phyloP scores from a whole-genome alignment of 1,284 basidiomycete species.

The Ustilago esculenta region DNA sequence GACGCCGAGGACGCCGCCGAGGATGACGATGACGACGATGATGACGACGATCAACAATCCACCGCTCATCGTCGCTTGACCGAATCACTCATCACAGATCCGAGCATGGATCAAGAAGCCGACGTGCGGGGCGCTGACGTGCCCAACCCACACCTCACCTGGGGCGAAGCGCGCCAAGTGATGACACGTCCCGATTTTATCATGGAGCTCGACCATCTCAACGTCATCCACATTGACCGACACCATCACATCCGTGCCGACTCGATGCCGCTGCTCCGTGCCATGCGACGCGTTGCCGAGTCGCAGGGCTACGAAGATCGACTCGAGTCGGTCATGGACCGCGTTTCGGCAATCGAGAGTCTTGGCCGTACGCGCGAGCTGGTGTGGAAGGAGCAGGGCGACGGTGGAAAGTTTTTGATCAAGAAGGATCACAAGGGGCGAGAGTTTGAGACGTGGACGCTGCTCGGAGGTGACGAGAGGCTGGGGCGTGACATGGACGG shows the following conservation, averaged over 20 bases:
- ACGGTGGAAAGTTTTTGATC: constrained; percentile 56
- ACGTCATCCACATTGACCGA: constrained; percentile 58
- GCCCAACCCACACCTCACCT: constrained; percentile 59
- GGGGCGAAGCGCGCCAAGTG: constrained; percentile 61
- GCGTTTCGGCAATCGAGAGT: constrained; percentile 59
- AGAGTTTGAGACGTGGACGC: constrained; percentile 56
- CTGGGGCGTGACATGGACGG: constrained; percentile 51
- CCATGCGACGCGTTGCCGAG: constrained; percentile 54
- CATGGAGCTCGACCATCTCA: constrained; percentile 55
- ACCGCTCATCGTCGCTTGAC: constrained; percentile 22
- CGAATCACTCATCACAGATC: constrained; percentile 49
- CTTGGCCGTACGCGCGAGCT: constrained; percentile 55
- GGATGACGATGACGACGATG: constrained; percentile 37
- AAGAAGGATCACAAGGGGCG: constrained; percentile 54
- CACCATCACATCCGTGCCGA: constrained; percentile 61
- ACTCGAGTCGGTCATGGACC: constrained; percentile 62
- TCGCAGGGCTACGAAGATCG: constrained; percentile 52
- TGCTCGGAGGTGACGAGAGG: constrained; percentile 61
- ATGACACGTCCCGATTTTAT: constrained; percentile 63
- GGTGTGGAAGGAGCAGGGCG: constrained; percentile 62
- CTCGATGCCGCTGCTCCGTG: constrained; percentile 59
- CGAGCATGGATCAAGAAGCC: constrained; percentile 44
- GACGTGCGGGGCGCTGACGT: constrained; percentile 52
- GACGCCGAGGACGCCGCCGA: constrained; percentile 8
- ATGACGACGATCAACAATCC: constrained; percentile 32